A percentile compares a stretch with the other conserved stretches of the same genome.
Evolutionary conservation across 495 filamentous ascomycete species (phyloP).

Genomic region (Aspergillus nidulans): DNA sequence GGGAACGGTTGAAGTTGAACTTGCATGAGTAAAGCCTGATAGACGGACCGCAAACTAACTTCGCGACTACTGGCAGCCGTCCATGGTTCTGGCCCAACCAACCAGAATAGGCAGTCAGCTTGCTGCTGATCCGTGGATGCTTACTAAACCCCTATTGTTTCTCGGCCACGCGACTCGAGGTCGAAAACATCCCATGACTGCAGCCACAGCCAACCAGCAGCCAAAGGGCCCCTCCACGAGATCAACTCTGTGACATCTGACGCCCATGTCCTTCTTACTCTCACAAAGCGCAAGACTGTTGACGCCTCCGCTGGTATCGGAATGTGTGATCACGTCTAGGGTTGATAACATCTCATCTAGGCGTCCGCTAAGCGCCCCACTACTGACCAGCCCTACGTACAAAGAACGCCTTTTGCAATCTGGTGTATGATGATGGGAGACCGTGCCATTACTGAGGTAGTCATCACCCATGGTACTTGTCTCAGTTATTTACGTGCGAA

Average conservation of each 20-base stretch:
- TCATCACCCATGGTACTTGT: too few species aligned
- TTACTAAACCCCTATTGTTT: not conserved
- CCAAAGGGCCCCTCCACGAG: not conserved
- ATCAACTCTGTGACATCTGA: not conserved
- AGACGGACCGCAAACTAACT: not conserved
- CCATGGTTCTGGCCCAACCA: not conserved
- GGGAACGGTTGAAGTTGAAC: too few species aligned
- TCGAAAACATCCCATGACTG: slow-evolving; percentile 2
- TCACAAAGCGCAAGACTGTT: not conserved
- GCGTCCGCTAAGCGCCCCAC: not conserved
- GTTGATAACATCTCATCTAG: not conserved
- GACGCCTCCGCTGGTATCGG: not conserved
- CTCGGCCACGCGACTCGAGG: not conserved
- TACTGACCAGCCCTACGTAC: not conserved
- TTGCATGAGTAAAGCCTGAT: not conserved
- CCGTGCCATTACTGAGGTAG: too few species aligned
- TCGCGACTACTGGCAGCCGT: not conserved
- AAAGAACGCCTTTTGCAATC: not conserved
- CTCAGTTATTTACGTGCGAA: too few species aligned
- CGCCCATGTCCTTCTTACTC: not conserved
- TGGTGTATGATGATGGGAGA: not conserved
- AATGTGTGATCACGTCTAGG: not conserved
- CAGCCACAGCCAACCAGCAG: not conserved
- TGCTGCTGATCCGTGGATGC: not conserved
- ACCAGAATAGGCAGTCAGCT: slow-evolving; percentile 2